phyloP scores from a whole-genome alignment of 208 protist species.

The Trypanosoma avium region DNA sequence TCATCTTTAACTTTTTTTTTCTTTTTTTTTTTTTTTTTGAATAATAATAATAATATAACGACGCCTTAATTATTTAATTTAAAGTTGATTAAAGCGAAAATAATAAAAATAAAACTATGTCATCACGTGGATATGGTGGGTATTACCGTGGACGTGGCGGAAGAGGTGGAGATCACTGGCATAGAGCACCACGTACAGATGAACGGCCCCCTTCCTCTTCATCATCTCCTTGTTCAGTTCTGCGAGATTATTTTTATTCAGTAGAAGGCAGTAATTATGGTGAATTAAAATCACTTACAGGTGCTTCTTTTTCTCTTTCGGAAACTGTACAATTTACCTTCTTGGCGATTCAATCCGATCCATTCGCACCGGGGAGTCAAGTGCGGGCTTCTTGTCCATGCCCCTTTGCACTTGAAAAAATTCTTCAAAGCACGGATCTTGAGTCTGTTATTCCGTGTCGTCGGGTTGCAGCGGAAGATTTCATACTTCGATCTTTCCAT shows the following conservation, averaged over 20 bases:
- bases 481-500: slow-evolving; percentile 49
- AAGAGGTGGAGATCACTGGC: slow-evolving; percentile 25
- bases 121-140: slow-evolving; percentile 19
- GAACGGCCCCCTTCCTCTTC: too few species aligned
- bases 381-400: slow-evolving; percentile 40
- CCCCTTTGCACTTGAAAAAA: slow-evolving; percentile 31
- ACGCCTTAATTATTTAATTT: not conserved
- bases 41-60: not conserved
- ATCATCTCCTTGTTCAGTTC: not conserved
- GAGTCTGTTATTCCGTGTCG: slow-evolving; percentile 13
- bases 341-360: slow-evolving; percentile 65
- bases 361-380: slow-evolving; percentile 76
- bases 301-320: slow-evolving; percentile 34
- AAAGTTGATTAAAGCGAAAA: too few species aligned
- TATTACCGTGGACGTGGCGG: slow-evolving; percentile 25
- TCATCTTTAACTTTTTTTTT: slow-evolving; percentile 2
- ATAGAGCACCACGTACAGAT: not conserved
- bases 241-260: slow-evolving; percentile 35
- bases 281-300: slow-evolving; percentile 52
- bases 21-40: not conserved
- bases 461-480: slow-evolving; percentile 66
- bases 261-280: slow-evolving; percentile 59
- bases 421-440: slow-evolving; percentile 13
- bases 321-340: slow-evolving; percentile 22
- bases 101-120: too few species aligned